Percentiles rank a stretch among this genome's conserved stretches.
Evolutionary conservation across 176 grass and related monocot species (phyloP).

Genomic region (Elymus sibiricus): DNA sequence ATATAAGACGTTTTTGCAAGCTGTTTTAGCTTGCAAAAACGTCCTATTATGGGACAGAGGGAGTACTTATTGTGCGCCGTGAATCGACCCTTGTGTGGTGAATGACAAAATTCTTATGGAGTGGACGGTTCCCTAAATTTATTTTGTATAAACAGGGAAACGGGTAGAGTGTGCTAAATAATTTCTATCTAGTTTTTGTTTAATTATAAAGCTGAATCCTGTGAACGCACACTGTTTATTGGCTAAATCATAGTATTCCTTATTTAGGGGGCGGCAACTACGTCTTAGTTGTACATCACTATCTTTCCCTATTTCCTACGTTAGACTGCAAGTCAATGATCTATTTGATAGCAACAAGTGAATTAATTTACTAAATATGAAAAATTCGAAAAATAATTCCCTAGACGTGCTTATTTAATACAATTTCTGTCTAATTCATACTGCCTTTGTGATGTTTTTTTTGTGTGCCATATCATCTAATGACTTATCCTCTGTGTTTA

Average conservation of each 20-base stretch:
- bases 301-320: background rate
- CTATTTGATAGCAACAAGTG: background rate
- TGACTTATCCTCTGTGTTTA: conserved; percentile 7
- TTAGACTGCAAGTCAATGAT: background rate
- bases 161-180: background rate
- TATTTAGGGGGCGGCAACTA: background rate
- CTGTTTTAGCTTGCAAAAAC: too few species aligned
- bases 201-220: background rate
- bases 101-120: background rate
- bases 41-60: too few species aligned
- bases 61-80: background rate
- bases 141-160: background rate
- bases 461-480: background rate
- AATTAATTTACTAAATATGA: background rate
- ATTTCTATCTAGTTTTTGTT: background rate
- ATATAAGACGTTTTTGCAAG: too few species aligned
- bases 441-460: background rate
- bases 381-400: background rate
- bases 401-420: background rate
- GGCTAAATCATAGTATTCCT: background rate
- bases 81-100: background rate
- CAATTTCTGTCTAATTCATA: background rate
- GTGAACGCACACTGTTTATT: background rate
- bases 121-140: background rate
- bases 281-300: background rate